phyloP scores from a whole-genome alignment of 805 yeast genomes.

The Spathaspora passalidarum region DNA sequence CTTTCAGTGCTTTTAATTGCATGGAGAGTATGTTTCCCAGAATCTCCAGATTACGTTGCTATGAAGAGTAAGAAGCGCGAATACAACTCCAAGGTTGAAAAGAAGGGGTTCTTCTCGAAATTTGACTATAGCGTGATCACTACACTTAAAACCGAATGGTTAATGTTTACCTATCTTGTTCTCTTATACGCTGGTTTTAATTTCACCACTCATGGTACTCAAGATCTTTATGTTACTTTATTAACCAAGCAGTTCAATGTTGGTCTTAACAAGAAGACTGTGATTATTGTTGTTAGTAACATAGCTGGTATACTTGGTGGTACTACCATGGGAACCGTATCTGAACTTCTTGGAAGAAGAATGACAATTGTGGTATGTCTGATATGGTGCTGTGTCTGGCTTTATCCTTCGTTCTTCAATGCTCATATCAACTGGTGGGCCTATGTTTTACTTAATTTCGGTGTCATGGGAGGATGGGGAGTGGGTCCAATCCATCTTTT shows the following conservation, averaged over 20 bases:
- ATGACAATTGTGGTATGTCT: slow-evolving; percentile 30
- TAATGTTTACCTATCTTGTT: slow-evolving; percentile 53
- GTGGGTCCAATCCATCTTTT: slow-evolving; percentile 60
- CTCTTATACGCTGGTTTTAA: slow-evolving; percentile 43
- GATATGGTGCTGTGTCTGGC: slow-evolving; percentile 36
- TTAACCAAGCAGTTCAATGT: slow-evolving; percentile 32
- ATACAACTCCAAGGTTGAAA: slow-evolving; percentile 20
- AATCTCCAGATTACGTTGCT: slow-evolving; percentile 46
- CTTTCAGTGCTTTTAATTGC: slow-evolving; percentile 33
- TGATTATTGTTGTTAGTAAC: slow-evolving; percentile 39
- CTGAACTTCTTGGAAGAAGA: slow-evolving; percentile 37
- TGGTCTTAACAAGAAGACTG: slow-evolving; percentile 31
- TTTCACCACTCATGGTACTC: slow-evolving; percentile 42
- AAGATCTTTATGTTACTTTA: slow-evolving; percentile 41
- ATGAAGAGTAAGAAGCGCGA: slow-evolving; percentile 10
- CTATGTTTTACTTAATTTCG: slow-evolving; percentile 54
- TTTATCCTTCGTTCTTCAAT: slow-evolving; percentile 38
- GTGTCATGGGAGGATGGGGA: slow-evolving; percentile 72
- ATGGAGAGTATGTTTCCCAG: slow-evolving; percentile 33
- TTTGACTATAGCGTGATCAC: slow-evolving; percentile 6
- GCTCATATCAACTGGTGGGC: slow-evolving; percentile 21
- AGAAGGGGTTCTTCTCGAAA: slow-evolving; percentile 17
- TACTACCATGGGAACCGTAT: slow-evolving; percentile 42
- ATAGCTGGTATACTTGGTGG: slow-evolving; percentile 43
- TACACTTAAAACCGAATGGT: slow-evolving; percentile 52